phyloP scores from a whole-genome alignment of 441 rosid species.

The Populus hybrid region DNA sequence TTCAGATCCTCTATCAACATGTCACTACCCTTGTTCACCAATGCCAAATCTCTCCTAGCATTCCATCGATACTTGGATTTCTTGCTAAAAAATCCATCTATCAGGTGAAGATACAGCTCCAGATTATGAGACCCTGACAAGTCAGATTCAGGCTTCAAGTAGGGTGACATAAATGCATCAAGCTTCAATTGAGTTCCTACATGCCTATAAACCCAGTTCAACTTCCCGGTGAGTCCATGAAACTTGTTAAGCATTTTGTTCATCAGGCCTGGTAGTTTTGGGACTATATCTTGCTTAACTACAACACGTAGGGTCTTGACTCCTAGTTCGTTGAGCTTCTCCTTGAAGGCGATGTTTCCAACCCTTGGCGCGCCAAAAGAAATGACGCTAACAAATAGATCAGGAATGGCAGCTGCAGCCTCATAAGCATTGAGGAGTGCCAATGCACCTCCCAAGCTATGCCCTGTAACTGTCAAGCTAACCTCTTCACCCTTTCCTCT shows the following conservation, averaged over 20 bases:
- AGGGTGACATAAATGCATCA: conserved; percentile 32
- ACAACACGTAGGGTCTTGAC: conserved; percentile 42
- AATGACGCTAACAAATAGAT: conserved; percentile 27
- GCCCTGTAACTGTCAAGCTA: conserved; percentile 44
- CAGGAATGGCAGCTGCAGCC: conserved; percentile 27
- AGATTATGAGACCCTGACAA: conserved; percentile 43
- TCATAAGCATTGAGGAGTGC: conserved; percentile 44
- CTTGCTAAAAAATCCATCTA: conserved; percentile 57
- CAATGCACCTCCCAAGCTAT: conserved; percentile 49
- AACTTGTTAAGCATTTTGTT: conserved; percentile 23
- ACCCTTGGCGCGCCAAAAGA: conserved; percentile 51
- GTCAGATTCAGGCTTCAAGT: conserved; percentile 37
- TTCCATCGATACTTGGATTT: conserved; percentile 47
- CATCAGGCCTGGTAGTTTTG: conserved; percentile 36
- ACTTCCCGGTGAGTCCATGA: conserved; percentile 13
- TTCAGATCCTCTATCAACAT: conserved; percentile 62
- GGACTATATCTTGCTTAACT: conserved; percentile 42
- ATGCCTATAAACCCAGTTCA: conserved; percentile 41
- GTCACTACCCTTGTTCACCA: conserved; percentile 63
- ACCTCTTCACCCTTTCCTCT: conserved; percentile 36
- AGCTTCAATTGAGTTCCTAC: conserved; percentile 37
- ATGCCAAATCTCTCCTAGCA: conserved; percentile 64
- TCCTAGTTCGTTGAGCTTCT: conserved; percentile 26
- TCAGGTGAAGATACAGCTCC: conserved; percentile 60
- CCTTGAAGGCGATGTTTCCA: conserved; percentile 39